Base-by-base conservation (phyloP, 2,329 filamentous ascomycete species). In the Samsoniella hepiali region DNA sequence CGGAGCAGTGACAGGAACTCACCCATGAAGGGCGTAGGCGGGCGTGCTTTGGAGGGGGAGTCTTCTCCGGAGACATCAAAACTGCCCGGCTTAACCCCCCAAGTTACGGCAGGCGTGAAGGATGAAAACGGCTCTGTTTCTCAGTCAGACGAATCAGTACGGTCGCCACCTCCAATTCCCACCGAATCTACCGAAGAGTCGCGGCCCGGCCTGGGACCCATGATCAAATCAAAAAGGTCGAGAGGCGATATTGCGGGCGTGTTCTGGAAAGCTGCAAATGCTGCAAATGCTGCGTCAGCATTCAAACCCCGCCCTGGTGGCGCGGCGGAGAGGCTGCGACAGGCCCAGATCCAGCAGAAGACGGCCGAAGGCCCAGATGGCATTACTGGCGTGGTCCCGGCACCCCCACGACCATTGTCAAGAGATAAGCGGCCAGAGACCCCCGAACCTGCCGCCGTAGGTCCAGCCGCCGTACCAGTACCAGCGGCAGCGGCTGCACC, bases 301-400 rank as follows among this genome's bases (percentile, higher is more conserved):
- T 98, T 98, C 78, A 96, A 94, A 71, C 94, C 94, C 27, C 87
- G 94, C 64, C 88, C 89, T 40, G 94, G 94, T 63, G 94, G 93
- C 67, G 93, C 92, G 29, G 93, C 88, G 58, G 92, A 96, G 66
- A 88, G 90, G 58, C 79, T 96, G 60, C 82, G 89, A 62, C 85
- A 88, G 58, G 81, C 83, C 42, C 85, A 88, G 58, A 81, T 83
- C 44, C 83, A 86, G 63, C 80, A 79, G 66, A 86, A 84, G 63
- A 74, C 76, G n/a, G 77, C 77, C 3, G 85, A 89, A 31, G 92
- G 90, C 5, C 90, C 92, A 7, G 93, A 97, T 77, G 94, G 93
- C 2, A 96, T 97, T 67, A 96, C 89, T 13, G 86, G 89, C 45
- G 93, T 97, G 44, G 90, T 97, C 29, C 91, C 91, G 31, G 91